Percentiles rank a stretch among this genome's conserved stretches.
Evolutionary conservation across 2,329 filamentous ascomycete genomes (phyloP).

Genomic region (Verticillium isaacii): DNA sequence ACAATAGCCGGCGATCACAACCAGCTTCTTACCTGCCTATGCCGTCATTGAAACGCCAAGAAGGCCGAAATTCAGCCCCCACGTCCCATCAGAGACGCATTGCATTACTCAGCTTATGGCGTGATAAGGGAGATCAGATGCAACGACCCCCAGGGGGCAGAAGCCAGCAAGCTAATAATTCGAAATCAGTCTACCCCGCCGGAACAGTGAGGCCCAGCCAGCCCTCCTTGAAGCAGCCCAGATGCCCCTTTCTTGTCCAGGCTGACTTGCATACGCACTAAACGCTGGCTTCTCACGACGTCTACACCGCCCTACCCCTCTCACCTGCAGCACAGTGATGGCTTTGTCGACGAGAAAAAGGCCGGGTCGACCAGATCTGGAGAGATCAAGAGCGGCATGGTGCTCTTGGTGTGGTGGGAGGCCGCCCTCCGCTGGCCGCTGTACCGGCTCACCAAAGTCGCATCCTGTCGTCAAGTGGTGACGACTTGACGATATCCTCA

Average conservation of each 20-base stretch:
- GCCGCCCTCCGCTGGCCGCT: background rate
- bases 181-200: background rate
- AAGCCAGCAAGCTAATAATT: background rate
- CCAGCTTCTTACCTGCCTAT: background rate
- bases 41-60: background rate
- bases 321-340: background rate
- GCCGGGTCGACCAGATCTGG: background rate
- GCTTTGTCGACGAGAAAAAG: background rate
- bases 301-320: background rate
- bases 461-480: background rate
- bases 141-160: background rate
- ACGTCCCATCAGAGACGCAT: background rate
- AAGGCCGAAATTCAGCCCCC: background rate
- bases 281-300: background rate
- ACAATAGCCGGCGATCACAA: background rate
- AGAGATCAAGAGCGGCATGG: background rate
- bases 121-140: background rate
- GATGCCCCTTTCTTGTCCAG: background rate
- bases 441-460: background rate
- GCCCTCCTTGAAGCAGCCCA: background rate
- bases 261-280: background rate
- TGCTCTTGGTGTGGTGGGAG: background rate
- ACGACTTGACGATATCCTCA: background rate
- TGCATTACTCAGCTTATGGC: background rate
- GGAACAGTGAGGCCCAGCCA: background rate